Conservation (phyloP, 371 early-diverging fungal species). For the Mucor circinelloides region DNA sequence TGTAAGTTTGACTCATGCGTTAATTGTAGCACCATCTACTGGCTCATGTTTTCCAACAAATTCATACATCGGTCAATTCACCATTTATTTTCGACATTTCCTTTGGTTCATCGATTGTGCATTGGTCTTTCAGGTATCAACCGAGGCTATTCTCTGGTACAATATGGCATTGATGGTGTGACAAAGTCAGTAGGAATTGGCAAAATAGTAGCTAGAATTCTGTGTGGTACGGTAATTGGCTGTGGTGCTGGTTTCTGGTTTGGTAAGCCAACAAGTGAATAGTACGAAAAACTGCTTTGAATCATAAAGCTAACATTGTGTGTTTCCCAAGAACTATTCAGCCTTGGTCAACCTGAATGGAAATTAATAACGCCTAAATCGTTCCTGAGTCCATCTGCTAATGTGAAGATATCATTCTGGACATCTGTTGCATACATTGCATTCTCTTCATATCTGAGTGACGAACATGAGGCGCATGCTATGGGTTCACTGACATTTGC, state of each 20-base stretch:
- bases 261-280: not conserved
- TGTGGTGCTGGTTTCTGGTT: conserved; percentile 8
- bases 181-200: not conserved
- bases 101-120: not conserved
- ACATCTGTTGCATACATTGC: not conserved
- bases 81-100: not conserved
- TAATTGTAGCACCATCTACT: not conserved
- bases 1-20: not conserved
- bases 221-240: conserved; percentile 6
- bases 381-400: not conserved
- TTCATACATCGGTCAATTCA: not conserved
- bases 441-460: not conserved
- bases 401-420: not conserved
- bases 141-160: not conserved
- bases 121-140: not conserved
- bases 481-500: not conserved
- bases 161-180: conserved; percentile 7
- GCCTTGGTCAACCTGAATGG: not conserved
- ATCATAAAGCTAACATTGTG: not conserved
- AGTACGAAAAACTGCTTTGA: not conserved
- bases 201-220: not conserved
- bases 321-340: conserved; percentile 2
- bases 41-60: not conserved
- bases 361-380: conserved; percentile 2
- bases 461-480: not conserved